Evolutionary conservation across 495 filamentous ascomycete species (phyloP), one percentile per base, ranked within the genome.

Genomic region (Neurospora sublineolata): DNA sequence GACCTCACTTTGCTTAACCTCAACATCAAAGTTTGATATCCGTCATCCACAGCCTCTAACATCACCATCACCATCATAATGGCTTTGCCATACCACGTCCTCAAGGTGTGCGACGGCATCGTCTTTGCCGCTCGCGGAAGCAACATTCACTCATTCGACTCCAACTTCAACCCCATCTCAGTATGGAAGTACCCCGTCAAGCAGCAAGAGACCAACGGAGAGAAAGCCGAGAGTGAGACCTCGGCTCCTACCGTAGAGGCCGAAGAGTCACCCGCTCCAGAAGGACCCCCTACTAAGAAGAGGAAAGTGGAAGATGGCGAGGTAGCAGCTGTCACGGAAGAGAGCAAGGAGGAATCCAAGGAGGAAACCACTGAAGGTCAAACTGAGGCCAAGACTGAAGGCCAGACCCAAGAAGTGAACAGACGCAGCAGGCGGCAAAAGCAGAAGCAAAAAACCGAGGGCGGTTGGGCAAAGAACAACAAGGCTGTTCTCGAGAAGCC

Each of bases 91-190:
- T 86, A 83, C 46, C 82, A 84, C 39, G 76, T 82, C n/a, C 73
- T 85, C 67, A 77, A 79, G 39, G 80, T 76, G 8, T 75, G 73
- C 68, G 81, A 83, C 69, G 72, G 75, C 69, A 44, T 81, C 20
- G 68, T 86, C 9, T 77, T 85, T 68, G 84, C 84, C 38, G 83
- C 83, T 1, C 79, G 78, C 41, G 82, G 79, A 16, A 78, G 79
- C 40, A 73, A 75, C 70, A 83, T 86, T 3, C 77, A 84, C 74
- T 79, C 78, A 3, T 82, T 83, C 75, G 80, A 73, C 72, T 71
- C 78, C 11, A 70, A 77, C 42, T 75, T 83, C 8, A 72, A 77
- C 41, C 76, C 75, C 14, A 64, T 83, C 33, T 83, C 83, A 27
- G 79, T 80, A 38, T 85, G 83, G 83, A 81, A 79, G 44, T 77